Evolutionary conservation across 1,284 basidiomycete species (phyloP).

Genomic region (Cryptococcus jaspeensis): DNA sequence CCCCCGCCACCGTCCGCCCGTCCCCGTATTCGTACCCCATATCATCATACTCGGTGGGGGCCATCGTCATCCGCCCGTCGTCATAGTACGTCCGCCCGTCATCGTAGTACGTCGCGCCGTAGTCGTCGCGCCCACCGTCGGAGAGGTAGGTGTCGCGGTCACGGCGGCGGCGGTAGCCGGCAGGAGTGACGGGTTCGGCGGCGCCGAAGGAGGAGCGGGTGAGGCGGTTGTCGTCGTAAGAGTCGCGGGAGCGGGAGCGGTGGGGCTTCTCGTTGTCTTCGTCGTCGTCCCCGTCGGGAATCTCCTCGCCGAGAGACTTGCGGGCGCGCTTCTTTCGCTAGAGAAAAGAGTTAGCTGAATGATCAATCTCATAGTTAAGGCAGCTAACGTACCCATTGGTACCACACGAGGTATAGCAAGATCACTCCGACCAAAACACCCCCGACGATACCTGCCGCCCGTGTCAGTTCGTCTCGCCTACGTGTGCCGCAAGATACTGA

Average conservation of each 20-base stretch:
- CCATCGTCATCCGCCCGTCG: background rate
- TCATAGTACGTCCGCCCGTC: background rate
- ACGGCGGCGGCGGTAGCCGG: background rate
- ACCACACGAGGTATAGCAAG: slow-evolving; percentile 13
- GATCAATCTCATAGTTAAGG: background rate
- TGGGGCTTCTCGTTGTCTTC: slow-evolving; percentile 5
- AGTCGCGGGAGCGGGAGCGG: background rate
- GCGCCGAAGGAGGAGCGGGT: slow-evolving; percentile 20
- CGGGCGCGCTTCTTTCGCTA: slow-evolving; percentile 16
- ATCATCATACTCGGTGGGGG: background rate
- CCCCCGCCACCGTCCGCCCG: background rate
- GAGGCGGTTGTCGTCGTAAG: slow-evolving; percentile 1
- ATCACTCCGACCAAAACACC: slow-evolving; percentile 15
- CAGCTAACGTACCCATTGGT: slow-evolving; percentile 13
- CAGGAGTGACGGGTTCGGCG: slow-evolving; percentile 15
- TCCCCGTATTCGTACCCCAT: background rate
- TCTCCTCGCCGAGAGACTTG: slow-evolving; percentile 6
- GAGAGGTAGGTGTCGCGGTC: background rate
- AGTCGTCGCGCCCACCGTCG: background rate
- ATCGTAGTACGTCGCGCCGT: slow-evolving; percentile 1
- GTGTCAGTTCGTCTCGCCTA: background rate
- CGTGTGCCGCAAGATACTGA: background rate
- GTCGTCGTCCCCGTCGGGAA: slow-evolving; percentile 6
- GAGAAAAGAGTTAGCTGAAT: background rate
- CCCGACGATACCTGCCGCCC: slow-evolving; percentile 12